A percentile compares a stretch with the other conserved stretches of the same genome.
phyloP scores from a whole-genome alignment of 805 yeast genomes.

The Suhomyces tanzawaensis region DNA sequence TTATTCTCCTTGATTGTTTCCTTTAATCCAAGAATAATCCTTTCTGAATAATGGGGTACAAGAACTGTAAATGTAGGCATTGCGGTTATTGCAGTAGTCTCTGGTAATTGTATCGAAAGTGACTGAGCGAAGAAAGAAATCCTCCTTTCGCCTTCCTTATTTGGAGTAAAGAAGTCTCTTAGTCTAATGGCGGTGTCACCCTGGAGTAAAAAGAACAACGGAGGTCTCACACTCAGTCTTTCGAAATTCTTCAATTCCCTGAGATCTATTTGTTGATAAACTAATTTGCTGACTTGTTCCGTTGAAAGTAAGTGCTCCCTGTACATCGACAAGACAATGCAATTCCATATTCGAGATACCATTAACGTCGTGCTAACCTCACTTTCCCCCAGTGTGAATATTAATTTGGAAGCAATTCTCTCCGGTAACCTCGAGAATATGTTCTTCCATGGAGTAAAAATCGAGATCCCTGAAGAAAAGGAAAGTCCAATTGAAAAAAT shows the following conservation, averaged over 20 bases:
- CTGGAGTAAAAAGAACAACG: constrained; percentile 47
- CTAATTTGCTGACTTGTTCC: constrained; percentile 39
- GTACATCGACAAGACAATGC: constrained; percentile 16
- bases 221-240: constrained; percentile 27
- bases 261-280: constrained; percentile 20
- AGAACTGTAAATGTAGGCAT: constrained; percentile 52
- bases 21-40: constrained; percentile 41
- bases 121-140: constrained; percentile 55
- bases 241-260: not conserved
- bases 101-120: constrained; percentile 46
- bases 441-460: constrained; percentile 40
- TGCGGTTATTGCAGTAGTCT: constrained; percentile 46
- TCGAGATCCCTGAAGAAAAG: constrained; percentile 30
- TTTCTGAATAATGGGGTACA: constrained; percentile 53
- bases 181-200: constrained; percentile 41
- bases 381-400: constrained; percentile 11
- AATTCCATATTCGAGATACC: constrained; percentile 19
- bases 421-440: constrained; percentile 36
- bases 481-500: constrained; percentile 32
- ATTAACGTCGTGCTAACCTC: constrained; percentile 8
- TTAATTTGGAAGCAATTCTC: constrained; percentile 28
- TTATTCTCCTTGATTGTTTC: constrained; percentile 48
- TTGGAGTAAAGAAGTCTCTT: constrained; percentile 41
- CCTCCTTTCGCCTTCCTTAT: constrained; percentile 51
- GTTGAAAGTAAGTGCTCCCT: constrained; percentile 40